phyloP scores from a whole-genome alignment of 2,329 filamentous ascomycete species.

The Penicillium oxalicum region DNA sequence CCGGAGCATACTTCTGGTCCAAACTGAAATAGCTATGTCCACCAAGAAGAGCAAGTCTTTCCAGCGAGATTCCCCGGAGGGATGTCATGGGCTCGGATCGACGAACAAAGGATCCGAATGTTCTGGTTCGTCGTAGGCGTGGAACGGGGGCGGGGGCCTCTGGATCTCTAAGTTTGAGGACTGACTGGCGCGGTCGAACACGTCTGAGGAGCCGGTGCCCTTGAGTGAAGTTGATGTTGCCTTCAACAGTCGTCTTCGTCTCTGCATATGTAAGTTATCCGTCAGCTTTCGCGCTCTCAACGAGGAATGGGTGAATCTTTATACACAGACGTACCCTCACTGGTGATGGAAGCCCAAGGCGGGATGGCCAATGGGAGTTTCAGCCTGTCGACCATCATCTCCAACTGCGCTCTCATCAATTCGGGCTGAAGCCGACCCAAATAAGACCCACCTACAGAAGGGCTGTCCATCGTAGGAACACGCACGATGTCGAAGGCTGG shows the following conservation, averaged over 20 bases:
- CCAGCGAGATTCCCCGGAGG: constrained; percentile 33
- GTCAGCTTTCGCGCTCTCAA: too few relatives aligned
- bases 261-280: neutral
- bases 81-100: constrained; percentile 27
- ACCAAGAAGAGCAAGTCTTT: constrained; percentile 40
- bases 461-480: too few relatives aligned
- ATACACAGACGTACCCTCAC: too few relatives aligned
- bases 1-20: constrained; percentile 34
- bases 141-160: constrained; percentile 7
- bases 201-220: constrained; percentile 22
- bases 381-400: too few relatives aligned
- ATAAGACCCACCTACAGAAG: too few relatives aligned
- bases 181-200: constrained; percentile 34
- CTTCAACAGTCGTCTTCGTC: neutral
- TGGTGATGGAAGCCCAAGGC: too few relatives aligned
- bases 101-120: constrained; percentile 29
- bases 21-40: constrained; percentile 37
- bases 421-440: too few relatives aligned
- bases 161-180: constrained; percentile 20
- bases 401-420: too few relatives aligned
- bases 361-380: too few relatives aligned
- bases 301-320: too few relatives aligned
- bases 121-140: constrained; percentile 36
- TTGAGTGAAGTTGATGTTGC: constrained; percentile 9
- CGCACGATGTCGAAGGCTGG: too few relatives aligned